These are phyloP conservation scores for Diaporthe citriasiana DNA, from an alignment of 2,329 filamentous ascomycete species.

Conservation along the genomic window DNA sequence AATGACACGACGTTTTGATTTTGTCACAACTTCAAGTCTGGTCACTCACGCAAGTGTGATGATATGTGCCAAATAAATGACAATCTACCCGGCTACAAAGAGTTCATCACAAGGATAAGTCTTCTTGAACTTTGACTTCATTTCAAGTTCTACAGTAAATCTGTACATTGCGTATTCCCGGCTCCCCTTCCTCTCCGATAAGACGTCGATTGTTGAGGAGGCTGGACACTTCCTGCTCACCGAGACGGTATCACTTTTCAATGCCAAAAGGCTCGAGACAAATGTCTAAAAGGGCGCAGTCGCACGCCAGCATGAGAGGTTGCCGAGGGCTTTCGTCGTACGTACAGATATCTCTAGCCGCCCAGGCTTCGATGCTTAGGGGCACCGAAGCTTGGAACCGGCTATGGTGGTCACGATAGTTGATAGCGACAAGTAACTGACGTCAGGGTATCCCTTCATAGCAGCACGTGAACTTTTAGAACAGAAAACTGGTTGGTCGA, in stretches of 20 bases:
- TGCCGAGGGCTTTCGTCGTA: too few species aligned
- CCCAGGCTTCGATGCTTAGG: background rate
- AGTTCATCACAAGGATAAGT: background rate
- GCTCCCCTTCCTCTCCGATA: too few species aligned
- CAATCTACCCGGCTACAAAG: background rate
- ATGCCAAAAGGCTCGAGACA: background rate
- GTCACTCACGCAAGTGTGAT: background rate
- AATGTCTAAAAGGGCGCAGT: too few species aligned
- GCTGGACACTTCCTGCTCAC: background rate
- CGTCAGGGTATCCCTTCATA: too few species aligned
- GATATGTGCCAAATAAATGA: background rate
- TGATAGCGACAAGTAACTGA: background rate
- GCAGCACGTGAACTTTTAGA: too few species aligned
- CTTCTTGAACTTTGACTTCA: background rate
- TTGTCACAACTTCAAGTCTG: background rate
- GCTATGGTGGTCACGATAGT: background rate
- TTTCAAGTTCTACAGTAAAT: background rate
- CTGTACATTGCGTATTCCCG: background rate
- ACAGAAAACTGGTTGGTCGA: background rate
- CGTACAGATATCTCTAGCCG: background rate
- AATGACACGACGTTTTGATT: background rate
- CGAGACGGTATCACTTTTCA: background rate
- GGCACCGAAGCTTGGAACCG: background rate
- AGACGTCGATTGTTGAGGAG: background rate
- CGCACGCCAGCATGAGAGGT: background rate